Percentiles rank a stretch among this genome's conserved stretches.
These are phyloP conservation scores for Kingdonia uniflora DNA, from an alignment of 164 flowering plant species.

Conservation along the genomic window DNA sequence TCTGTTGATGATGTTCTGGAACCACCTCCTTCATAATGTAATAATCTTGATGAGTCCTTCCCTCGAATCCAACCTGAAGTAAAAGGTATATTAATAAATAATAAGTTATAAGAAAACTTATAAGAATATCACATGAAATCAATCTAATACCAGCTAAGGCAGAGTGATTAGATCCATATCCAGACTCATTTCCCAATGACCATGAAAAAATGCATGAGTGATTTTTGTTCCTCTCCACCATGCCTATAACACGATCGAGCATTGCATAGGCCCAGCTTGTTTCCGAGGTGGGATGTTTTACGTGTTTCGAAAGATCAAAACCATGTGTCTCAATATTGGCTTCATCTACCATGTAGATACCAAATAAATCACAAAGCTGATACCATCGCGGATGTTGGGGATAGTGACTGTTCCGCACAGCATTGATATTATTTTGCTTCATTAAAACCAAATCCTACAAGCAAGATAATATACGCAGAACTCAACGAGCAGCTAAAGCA, in stretches of 20 bases:
- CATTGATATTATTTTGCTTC: slow-evolving; percentile 93
- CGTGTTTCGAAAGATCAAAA: slow-evolving; percentile 39
- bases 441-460: slow-evolving; percentile 81
- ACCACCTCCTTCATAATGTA: slow-evolving; percentile 98
- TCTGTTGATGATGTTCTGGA: slow-evolving; percentile 91
- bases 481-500: no score
- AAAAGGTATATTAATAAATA: neutral
- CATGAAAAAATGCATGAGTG: slow-evolving; percentile 86
- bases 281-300: slow-evolving; percentile 79
- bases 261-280: slow-evolving; percentile 77
- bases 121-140: neutral
- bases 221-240: slow-evolving; percentile 99
- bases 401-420: slow-evolving; percentile 97
- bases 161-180: slow-evolving; percentile 93
- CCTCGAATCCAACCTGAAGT: slow-evolving; percentile 79
- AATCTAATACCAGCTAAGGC: slow-evolving; percentile 60
- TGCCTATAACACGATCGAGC: slow-evolving; percentile 89
- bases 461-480: slow-evolving; percentile 8
- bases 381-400: slow-evolving; percentile 99
- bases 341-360: slow-evolving; percentile 97
- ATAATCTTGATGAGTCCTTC: slow-evolving; percentile 68
- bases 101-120: neutral
- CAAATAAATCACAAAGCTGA: slow-evolving; percentile 88
- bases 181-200: slow-evolving; percentile 95
- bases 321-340: slow-evolving; percentile 99